Base-by-base conservation (phyloP, 352 stramenopile species). In the Phytophthora boehmeriae region DNA sequence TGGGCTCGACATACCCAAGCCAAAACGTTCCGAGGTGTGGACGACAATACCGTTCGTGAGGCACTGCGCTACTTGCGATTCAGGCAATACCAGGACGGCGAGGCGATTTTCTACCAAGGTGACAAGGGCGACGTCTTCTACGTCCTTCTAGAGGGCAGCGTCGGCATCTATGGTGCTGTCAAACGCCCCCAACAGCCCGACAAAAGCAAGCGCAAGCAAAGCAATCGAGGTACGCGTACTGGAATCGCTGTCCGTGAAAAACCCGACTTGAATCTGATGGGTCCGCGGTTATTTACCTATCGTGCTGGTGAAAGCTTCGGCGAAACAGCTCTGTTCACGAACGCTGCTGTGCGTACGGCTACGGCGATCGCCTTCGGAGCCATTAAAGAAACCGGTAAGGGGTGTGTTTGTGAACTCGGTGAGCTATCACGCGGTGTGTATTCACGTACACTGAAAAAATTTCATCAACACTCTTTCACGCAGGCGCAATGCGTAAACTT, bases 101-200 rank as follows among this genome's bases (percentile, higher is more conserved):
- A 84, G 6, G 54, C 66, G 11, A 66, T 89, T 16, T 89, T 89
- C 53, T 76, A 76, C 38, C 71, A 89, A 63, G 79, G 79, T 20
- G 76, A 89, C 14, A 71, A 73, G 28, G 79, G 79, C 9, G 61
- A 86, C 39, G 68, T 68, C 5, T 89, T 86, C 53, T 89, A 83
- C 55, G 65, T 86, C 14, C 22, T 84, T 8, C 71, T 85, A n/a
- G 49, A 81, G 9, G 79, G 79, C 41, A 77, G 59, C 8, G 71
- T 89, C 17, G 76, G 68, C 1, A 80, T 89, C 20, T 89, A 82
- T 45, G 71, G 77, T 16, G 79, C 67, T 16, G 74, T 65, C 25
- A 68, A 68, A 66, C 76, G 61, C 14, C n/a, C 59, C 0, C 59
- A 61, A 19, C 59, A 49, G 43, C 14, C 61, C 9, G 61, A 68